Evolutionary conservation across 495 filamentous ascomycete species (phyloP), one percentile per base, ranked within the genome.

Genomic region (Monascus purpureus): DNA sequence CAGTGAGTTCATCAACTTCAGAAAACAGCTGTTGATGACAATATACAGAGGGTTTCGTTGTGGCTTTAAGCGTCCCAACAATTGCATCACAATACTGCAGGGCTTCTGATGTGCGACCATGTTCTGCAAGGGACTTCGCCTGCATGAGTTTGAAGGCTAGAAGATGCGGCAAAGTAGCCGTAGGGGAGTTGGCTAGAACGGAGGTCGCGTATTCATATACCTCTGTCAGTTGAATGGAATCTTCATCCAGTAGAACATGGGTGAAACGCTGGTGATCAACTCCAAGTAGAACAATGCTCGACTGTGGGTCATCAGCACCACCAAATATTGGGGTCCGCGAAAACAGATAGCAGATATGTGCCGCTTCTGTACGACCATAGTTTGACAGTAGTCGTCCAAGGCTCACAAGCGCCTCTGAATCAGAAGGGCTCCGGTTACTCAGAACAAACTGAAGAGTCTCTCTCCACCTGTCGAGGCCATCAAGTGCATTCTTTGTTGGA

Each of bases 1-100:
- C 79, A 47, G 72, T 75, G 9, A 96, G 64, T 45, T 94, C 86
- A 38, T 95, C 87, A 1, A 95, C 69, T 6, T 72, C 70, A 2
- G 67, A 57, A 29, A 86, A 75, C 25, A 99, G 63, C 17, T 70
- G 50, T 31, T 70, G 61, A 47, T 95, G 73, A 44, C 92, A 80
- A 46, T 96, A 93, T 6, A 76, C 76, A 0, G 84, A 93, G 4
- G 74, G 67, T 41, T 78, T 80, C 1, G 86, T 92, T 39, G 80
- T 83, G 13, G 82, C 68, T 30, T 79, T 88, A 32, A 94, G 74
- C 2, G 80, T 69, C n/a, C 70, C 53, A 20, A 70, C 71, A 34
- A 96, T 90, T 9, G 72, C 72, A 41, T 96, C 86, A 45, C 87
- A 93, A 43, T 99, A 99, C 37, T 78, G 72, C 47, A 93, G 70